These are phyloP conservation scores for Pythium periplocum DNA, from an alignment of 352 stramenopile genomes.

Conservation along the genomic window DNA sequence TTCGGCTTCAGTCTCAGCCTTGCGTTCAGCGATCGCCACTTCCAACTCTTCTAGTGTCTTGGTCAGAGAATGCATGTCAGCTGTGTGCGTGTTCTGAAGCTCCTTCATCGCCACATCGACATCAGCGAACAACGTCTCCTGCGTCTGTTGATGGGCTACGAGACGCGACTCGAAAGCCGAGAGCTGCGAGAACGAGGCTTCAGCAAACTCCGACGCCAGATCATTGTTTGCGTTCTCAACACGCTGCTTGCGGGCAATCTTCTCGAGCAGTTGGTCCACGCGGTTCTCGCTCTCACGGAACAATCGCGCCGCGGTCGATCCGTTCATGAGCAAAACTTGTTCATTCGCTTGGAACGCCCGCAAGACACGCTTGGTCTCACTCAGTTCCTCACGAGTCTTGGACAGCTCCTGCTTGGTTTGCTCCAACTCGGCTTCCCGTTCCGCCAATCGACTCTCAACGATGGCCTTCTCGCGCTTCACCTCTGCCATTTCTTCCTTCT, in stretches of 20 bases:
- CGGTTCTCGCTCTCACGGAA: conserved; percentile 57
- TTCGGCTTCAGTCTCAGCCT: conserved; percentile 7
- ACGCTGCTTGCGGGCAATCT: conserved; percentile 50
- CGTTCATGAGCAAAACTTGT: conserved; percentile 43
- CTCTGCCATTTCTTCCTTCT: conserved; percentile 40
- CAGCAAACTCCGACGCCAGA: conserved; percentile 36
- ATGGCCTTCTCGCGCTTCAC: conserved; percentile 47
- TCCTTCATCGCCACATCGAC: conserved; percentile 38
- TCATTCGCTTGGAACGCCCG: conserved; percentile 54
- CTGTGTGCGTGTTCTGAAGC: conserved; percentile 36
- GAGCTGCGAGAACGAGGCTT: conserved; percentile 37
- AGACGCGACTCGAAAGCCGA: conserved; percentile 39
- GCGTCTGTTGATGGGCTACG: conserved; percentile 39
- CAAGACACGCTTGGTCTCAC: conserved; percentile 28
- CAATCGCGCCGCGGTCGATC: conserved; percentile 38
- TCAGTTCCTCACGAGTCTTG: conserved; percentile 23
- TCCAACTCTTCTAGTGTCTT: conserved; percentile 27
- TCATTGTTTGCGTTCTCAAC: conserved; percentile 46
- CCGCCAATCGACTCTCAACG: conserved; percentile 10
- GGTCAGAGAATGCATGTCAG: conserved; percentile 18
- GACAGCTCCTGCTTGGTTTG: conserved; percentile 33
- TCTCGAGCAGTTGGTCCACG: conserved; percentile 34
- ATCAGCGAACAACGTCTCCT: conserved; percentile 38
- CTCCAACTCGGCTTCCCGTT: conserved; percentile 17
- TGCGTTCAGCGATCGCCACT: conserved; percentile 7